Evolutionary conservation across 768 basidiomycete genomes (phyloP).

Genomic region (Cystofilobasidium bisporidii): DNA sequence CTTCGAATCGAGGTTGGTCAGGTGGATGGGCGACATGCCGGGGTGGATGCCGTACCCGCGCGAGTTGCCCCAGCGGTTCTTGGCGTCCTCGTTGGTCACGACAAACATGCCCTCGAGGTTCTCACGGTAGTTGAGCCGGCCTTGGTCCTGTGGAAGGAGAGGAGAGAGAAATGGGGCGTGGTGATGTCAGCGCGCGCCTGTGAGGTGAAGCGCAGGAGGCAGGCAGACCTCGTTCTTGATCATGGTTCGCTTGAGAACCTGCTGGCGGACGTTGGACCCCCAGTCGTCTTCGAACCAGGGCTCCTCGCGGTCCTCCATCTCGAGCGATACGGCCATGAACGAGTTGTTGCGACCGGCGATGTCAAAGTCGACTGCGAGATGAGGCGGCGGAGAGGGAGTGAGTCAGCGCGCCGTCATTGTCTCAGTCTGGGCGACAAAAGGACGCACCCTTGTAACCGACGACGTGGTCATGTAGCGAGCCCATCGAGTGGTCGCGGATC

Average conservation of each 20-base stretch:
- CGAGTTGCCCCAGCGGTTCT: slow-evolving; percentile 52
- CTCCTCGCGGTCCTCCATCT: slow-evolving; percentile 47
- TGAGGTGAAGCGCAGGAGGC: no score
- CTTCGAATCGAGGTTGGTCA: slow-evolving; percentile 48
- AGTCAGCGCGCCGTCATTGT: no score
- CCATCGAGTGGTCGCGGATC: slow-evolving; percentile 55
- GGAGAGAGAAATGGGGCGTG: neutral
- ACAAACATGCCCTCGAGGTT: slow-evolving; percentile 55
- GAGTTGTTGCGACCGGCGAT: slow-evolving; percentile 55
- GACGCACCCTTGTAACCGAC: slow-evolving; percentile 44
- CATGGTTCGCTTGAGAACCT: neutral
- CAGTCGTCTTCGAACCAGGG: slow-evolving; percentile 56
- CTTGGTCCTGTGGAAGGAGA: neutral
- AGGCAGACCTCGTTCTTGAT: neutral
- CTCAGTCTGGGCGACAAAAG: neutral
- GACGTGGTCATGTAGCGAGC: slow-evolving; percentile 58
- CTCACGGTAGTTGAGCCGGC: slow-evolving; percentile 44
- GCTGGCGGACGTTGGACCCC: neutral
- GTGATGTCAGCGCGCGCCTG: no score
- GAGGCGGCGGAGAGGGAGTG: no score
- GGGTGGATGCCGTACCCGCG: slow-evolving; percentile 57
- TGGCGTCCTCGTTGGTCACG: slow-evolving; percentile 50
- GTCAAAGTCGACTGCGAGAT: slow-evolving; percentile 57
- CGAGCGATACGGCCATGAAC: slow-evolving; percentile 48
- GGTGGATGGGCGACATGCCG: slow-evolving; percentile 39